Evolutionary conservation across 148 eudicot species (phyloP), one percentile per base, ranked within the genome.

Genomic region (Chenopodium album): DNA sequence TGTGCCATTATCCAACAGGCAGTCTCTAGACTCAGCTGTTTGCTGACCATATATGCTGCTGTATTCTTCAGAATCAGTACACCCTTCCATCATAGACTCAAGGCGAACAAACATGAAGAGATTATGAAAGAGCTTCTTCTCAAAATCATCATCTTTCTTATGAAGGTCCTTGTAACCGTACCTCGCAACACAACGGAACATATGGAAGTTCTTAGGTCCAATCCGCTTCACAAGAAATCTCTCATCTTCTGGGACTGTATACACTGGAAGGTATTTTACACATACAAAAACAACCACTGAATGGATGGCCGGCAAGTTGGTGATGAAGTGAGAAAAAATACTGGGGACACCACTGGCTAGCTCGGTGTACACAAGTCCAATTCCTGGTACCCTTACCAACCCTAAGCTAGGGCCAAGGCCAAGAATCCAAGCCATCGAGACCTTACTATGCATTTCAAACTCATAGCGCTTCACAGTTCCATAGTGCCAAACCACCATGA

Each of bases 301-400:
- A 79, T 96, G 99, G 80, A 92, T 94, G 28, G 99, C 99, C 1
- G 99, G 99, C 47, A 96, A 84, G 86, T 96, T 96, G 4, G 99
- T 96, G 84, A 96, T 92, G 84, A 96, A 94, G 78, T 96, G 99
- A 6, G 99, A 94, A 76, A 96, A 96, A 23, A 96, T 96, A 81
- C 84, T 92, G 2, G 99, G 99, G 8, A 96, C 97, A 2, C 99
- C 99, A 73, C 93, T 91, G n/a, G 98, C 92, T 60, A 96, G 89
- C 90, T 96, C 99, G 8, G 98, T 96, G 92, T 94, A 96, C 32
- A 96, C 99, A 14, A 96, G 98, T 71, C 99, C 99, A 14, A 96
- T 85, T 4, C 99, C 99, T 0, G 99, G 99, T 81, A 96, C 98
- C 50, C 99, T 88, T 22, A 96, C 99, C 9, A 96, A 88, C 2